Evolutionary conservation across 306 rosid genomes (phyloP).

Genomic region (Prunus salicina): DNA sequence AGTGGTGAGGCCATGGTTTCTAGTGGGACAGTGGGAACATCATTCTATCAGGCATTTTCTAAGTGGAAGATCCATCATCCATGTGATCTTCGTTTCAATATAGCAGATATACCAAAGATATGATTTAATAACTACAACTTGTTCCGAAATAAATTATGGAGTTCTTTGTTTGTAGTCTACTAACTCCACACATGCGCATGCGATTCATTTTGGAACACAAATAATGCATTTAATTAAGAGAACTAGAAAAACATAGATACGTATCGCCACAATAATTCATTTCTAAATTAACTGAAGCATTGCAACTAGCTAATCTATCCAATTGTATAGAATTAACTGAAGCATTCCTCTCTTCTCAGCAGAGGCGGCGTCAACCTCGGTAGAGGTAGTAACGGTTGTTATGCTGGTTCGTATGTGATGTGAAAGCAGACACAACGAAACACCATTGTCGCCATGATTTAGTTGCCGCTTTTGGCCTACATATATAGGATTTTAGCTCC

Average conservation of each 20-base stretch:
- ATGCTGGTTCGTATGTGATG: too few relatives aligned
- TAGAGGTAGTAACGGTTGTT: too few relatives aligned
- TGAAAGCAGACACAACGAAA: too few relatives aligned
- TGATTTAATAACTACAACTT: conserved; percentile 15
- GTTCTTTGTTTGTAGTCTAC: not conserved
- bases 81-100: not conserved
- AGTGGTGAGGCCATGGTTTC: not conserved
- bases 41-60: not conserved
- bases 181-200: not conserved
- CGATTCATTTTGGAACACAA: not conserved
- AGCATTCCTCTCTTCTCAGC: too few relatives aligned
- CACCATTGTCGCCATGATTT: too few relatives aligned
- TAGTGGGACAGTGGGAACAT: not conserved
- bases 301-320: not conserved
- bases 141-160: not conserved
- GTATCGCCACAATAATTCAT: not conserved
- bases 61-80: not conserved
- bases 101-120: conserved; percentile 17
- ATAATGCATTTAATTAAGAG: not conserved
- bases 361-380: too few relatives aligned
- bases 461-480: too few relatives aligned
- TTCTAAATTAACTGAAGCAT: not conserved
- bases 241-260: not conserved
- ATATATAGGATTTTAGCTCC: too few relatives aligned
- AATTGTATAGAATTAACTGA: too few relatives aligned